These are phyloP conservation scores for Fusarium sp. DNA, from an alignment of 2,329 filamentous ascomycete genomes.

Conservation along the genomic window DNA sequence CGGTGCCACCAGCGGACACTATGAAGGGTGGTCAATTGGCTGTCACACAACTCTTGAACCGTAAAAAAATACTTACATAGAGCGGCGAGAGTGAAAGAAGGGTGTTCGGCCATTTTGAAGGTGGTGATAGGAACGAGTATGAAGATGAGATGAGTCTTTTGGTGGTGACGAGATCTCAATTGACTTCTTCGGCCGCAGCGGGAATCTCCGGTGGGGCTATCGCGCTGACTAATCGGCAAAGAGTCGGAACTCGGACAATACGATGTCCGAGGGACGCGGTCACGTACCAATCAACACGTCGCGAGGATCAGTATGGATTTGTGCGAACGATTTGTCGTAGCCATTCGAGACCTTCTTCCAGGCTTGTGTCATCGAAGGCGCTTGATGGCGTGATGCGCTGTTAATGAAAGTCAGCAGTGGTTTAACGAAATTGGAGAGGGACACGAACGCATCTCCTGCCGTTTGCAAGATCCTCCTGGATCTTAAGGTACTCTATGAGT, in stretches of 20 bases:
- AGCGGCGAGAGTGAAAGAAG: slow-evolving; percentile 54
- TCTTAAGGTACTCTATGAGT: not conserved
- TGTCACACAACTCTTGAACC: rapidly evolving
- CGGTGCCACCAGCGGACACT: slow-evolving; percentile 45
- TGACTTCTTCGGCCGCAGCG: not conserved
- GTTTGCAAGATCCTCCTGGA: not conserved
- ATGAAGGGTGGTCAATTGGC: not conserved
- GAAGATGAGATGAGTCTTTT: not conserved
- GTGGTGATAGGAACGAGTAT: not conserved
- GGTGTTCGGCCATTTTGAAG: slow-evolving; percentile 53
- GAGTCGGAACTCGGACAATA: not conserved
- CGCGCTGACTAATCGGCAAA: not conserved
- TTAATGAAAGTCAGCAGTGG: not conserved
- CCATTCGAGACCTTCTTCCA: not conserved
- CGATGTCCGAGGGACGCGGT: not conserved
- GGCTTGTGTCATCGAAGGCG: not conserved
- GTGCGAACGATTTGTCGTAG: not conserved
- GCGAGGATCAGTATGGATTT: not conserved
- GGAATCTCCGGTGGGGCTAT: not conserved
- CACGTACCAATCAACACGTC: not conserved
- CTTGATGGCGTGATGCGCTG: not conserved
- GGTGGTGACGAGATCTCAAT: not conserved
- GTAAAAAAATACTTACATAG: slow-evolving; percentile 48
- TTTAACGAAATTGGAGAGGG: too few species aligned
- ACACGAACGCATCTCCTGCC: slow-evolving; percentile 4